phyloP scores from a whole-genome alignment of 2,329 filamentous ascomycete genomes.

The Diaporthe vaccinii region DNA sequence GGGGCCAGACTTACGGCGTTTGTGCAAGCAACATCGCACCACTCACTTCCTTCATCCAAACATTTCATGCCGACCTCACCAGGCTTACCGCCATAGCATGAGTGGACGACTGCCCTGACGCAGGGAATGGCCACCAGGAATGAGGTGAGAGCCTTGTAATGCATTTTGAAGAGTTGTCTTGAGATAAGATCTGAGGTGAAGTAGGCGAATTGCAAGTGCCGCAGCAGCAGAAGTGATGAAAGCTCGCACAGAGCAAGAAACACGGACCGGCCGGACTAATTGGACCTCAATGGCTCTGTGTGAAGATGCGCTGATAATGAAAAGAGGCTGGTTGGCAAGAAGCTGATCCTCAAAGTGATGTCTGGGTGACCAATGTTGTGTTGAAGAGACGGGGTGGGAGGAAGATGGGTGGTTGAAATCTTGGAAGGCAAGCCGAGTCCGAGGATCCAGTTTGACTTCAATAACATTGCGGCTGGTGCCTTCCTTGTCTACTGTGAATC shows the following conservation, averaged over 20 bases:
- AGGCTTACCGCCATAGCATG: not conserved
- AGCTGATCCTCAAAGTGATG: not conserved
- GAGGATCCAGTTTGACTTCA: not conserved
- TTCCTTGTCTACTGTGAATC: not conserved
- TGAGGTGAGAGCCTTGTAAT: not conserved
- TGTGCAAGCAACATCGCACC: not conserved
- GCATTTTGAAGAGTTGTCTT: not conserved
- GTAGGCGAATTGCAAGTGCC: not conserved
- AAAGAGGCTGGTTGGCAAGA: not conserved
- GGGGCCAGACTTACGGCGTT: not conserved
- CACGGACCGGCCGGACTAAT: too few species aligned
- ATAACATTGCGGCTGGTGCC: not conserved
- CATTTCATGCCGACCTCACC: not conserved
- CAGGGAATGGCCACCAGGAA: not conserved
- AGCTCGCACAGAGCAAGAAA: not conserved
- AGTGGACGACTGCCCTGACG: not conserved
- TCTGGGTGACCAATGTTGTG: not conserved
- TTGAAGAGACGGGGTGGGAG: not conserved
- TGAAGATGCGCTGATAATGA: too few species aligned
- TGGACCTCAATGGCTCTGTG: too few species aligned
- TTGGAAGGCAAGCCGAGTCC: not conserved
- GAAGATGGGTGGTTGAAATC: not conserved
- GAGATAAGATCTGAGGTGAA: too few species aligned
- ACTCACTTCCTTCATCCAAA: not conserved
- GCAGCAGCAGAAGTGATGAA: not conserved